Conservation (phyloP, 2,329 filamentous ascomycete genomes). For the Apiospora koreana region DNA sequence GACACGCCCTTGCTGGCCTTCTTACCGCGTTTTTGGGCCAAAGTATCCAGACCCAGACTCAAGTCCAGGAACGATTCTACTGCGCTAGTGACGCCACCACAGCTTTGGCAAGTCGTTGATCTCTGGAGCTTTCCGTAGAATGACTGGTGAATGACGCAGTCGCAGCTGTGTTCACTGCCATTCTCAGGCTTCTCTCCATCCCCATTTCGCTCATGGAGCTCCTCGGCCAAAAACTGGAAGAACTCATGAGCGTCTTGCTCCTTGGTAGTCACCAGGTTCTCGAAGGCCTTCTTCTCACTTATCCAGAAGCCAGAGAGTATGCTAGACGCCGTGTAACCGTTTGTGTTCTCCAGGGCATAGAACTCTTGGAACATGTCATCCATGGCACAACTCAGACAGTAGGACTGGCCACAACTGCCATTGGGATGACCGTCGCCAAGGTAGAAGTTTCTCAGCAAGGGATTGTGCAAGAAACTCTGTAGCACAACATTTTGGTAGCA, state of each 20-base stretch:
- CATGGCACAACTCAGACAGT: conserved; percentile 71
- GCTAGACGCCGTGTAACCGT: conserved; percentile 87
- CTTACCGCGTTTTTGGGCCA: conserved; percentile 65
- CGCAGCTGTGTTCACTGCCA: conserved; percentile 67
- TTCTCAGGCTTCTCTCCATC: conserved; percentile 64
- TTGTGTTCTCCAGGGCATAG: conserved; percentile 73
- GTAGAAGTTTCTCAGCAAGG: conserved; percentile 87
- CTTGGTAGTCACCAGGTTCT: conserved; percentile 83
- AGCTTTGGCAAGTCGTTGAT: conserved; percentile 88
- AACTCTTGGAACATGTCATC: conserved; percentile 75
- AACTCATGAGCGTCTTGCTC: conserved; percentile 98
- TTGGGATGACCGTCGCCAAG: conserved; percentile 86
- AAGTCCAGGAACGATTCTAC: conserved; percentile 91
- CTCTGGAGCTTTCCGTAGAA: conserved; percentile 92
- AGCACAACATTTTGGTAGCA: conserved; percentile 98
- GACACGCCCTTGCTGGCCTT: conserved; percentile 52
- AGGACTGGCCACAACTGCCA: conserved; percentile 65
- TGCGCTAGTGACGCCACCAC: conserved; percentile 77
- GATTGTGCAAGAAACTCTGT: conserved; percentile 92
- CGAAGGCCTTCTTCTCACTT: conserved; percentile 70
- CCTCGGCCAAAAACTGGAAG: conserved; percentile 92
- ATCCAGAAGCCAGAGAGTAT: conserved; percentile 91
- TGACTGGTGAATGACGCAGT: conserved; percentile 90
- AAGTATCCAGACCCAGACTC: conserved; percentile 79
- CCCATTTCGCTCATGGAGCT: conserved; percentile 81